Conservation (phyloP, 352 stramenopile genomes). For the Globisporangium heterothallicum region DNA sequence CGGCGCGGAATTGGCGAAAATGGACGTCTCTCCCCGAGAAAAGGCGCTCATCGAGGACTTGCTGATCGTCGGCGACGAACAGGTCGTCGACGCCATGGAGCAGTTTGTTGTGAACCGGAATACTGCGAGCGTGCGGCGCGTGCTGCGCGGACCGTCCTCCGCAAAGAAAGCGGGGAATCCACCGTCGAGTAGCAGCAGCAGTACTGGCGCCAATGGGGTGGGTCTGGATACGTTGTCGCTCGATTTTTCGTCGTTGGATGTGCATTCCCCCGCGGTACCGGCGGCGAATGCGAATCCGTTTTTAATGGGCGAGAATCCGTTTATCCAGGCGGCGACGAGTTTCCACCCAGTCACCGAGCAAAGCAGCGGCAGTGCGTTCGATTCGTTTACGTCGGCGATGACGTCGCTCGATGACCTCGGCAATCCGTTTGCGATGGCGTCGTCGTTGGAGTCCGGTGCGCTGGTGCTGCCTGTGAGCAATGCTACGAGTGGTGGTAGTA, state of each 20-base stretch:
- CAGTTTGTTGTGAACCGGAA: slow-evolving; percentile 64
- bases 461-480: slow-evolving; percentile 10
- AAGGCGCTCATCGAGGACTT: slow-evolving; percentile 61
- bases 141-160: slow-evolving; percentile 32
- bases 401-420: slow-evolving; percentile 20
- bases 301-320: slow-evolving; percentile 37
- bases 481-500: not conserved
- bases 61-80: slow-evolving; percentile 64
- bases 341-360: slow-evolving; percentile 23
- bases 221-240: slow-evolving; percentile 50
- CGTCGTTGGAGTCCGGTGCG: not conserved
- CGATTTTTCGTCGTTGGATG: slow-evolving; percentile 47
- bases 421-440: slow-evolving; percentile 9
- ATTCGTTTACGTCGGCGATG: slow-evolving; percentile 9
- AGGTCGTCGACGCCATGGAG: slow-evolving; percentile 76
- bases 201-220: not conserved
- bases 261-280: slow-evolving; percentile 31
- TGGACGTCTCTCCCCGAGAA: slow-evolving; percentile 63
- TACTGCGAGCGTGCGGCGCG: slow-evolving; percentile 36
- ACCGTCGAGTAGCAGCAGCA: not conserved
- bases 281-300: slow-evolving; percentile 35
- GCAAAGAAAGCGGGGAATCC: too few species aligned
- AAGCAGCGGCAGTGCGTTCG: slow-evolving; percentile 9
- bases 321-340: slow-evolving; percentile 27
- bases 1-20: slow-evolving; percentile 53